Base-by-base conservation (phyloP, 2,329 filamentous ascomycete species). In the Apiospora sp. region DNA sequence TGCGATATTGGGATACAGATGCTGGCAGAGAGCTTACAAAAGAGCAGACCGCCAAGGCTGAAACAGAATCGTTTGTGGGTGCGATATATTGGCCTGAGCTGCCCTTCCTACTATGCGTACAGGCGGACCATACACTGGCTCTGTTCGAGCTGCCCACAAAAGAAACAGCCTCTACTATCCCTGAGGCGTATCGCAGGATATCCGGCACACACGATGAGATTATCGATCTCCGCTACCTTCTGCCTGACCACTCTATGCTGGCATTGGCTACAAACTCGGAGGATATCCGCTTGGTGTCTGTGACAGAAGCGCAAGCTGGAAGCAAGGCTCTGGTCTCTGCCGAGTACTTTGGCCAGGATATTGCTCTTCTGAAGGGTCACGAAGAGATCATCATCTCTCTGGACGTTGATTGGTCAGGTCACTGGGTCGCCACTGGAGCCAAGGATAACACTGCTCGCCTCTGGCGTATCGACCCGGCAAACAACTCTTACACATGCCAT, bases 181-280 rank as follows among this genome's bases (percentile, higher is more conserved):
- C 80, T 78, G 85, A 83, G 79, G 93, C 84, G 0, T 88, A 93
- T 64, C 91, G 93, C 76, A 90, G 94, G 64, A 97, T 99, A 76
- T 98, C 96, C 5, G 97, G 96, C 71, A 98, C 96, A 8, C 95
- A 98, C 81, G 97, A 99, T 81, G 96, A 99, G 81, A 95, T 99
- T 70, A 98, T 99, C 76, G 97, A 99, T 80, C 85, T 99, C 46
- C 93, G 92, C 43, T 98, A 96, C 78, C 87, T 98, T 71, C 90
- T 96, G 1, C 90, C 92, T 0, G 92, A 97, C 77, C 91, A 90
- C 72, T 96, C 94, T 3, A 84, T 97, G 70, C 87, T 99, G 74
- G 97, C 96, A 7, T 86, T 99, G 37, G 96, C 96, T 8, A 98
- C 96, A 2, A 99, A 99, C 81, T 94, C 95, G 0, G 96, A 99